Evolutionary conservation across 2,329 filamentous ascomycete species (phyloP).

Genomic region (Aureobasidium uvarum): DNA sequence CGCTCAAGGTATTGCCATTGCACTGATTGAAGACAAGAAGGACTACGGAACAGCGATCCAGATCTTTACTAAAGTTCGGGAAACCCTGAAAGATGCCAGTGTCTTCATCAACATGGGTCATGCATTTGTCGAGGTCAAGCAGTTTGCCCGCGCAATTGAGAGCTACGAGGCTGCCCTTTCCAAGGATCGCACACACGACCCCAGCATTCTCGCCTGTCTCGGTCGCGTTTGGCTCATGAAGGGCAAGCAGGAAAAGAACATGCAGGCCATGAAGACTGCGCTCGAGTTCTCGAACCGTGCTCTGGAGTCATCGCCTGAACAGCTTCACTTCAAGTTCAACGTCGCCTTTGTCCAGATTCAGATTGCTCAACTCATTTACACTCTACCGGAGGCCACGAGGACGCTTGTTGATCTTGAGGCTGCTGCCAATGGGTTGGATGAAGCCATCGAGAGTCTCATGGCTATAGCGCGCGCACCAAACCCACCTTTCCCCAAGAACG

Average conservation of each 20-base stretch:
- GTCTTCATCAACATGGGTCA: constrained; percentile 94
- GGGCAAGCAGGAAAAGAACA: constrained; percentile 66
- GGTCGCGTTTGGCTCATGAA: constrained; percentile 84
- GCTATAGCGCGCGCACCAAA: constrained; percentile 60
- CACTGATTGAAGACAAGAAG: constrained; percentile 90
- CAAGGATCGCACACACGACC: constrained; percentile 75
- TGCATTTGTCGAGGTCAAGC: constrained; percentile 83
- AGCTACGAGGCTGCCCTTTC: constrained; percentile 83
- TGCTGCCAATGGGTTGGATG: constrained; percentile 75
- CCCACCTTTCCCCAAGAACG: constrained; percentile 83
- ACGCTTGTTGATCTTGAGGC: constrained; percentile 77
- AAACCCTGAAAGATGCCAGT: constrained; percentile 83
- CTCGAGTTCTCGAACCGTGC: constrained; percentile 67
- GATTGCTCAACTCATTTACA: constrained; percentile 76
- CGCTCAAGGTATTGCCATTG: constrained; percentile 92
- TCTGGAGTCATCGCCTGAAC: constrained; percentile 73
- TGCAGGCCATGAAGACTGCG: constrained; percentile 62
- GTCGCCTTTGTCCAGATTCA: constrained; percentile 97
- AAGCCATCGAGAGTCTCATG: constrained; percentile 71
- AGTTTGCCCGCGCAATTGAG: constrained; percentile 89
- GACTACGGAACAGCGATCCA: constrained; percentile 78
- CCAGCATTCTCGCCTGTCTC: constrained; percentile 77
- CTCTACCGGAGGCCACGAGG: constrained; percentile 70
- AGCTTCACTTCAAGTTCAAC: constrained; percentile 94
- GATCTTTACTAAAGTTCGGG: constrained; percentile 85